Evolutionary conservation across 768 basidiomycete species (phyloP).

Genomic region (Pleurotus platypus): DNA sequence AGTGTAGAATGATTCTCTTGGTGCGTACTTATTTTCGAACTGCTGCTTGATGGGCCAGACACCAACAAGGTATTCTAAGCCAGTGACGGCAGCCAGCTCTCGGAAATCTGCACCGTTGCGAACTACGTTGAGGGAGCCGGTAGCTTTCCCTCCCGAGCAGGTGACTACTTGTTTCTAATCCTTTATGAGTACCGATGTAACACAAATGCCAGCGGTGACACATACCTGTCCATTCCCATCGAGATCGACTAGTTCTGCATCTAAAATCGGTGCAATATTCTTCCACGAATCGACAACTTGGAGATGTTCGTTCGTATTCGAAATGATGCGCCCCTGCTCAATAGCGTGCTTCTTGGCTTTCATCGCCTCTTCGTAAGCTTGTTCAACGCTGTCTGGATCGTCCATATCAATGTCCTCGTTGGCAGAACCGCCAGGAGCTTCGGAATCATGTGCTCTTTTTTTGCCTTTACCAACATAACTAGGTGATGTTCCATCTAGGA

Average conservation of each 20-base stretch:
- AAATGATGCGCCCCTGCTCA: constrained; percentile 43
- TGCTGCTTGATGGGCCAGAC: constrained; percentile 59
- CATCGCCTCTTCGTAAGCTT: not conserved
- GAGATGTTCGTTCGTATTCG: constrained; percentile 53
- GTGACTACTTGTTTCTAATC: constrained; percentile 75
- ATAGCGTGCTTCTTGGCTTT: constrained; percentile 1
- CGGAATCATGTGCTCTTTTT: constrained; percentile 28
- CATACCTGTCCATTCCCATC: constrained; percentile 70
- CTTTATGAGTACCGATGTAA: not conserved
- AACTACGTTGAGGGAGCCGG: constrained; percentile 74
- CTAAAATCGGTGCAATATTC: constrained; percentile 82
- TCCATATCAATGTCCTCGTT: constrained; percentile 28
- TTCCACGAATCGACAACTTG: constrained; percentile 60
- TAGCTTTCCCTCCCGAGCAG: constrained; percentile 77
- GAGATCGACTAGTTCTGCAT: constrained; percentile 71
- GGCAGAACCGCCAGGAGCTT: constrained; percentile 8
- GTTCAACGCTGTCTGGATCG: constrained; percentile 14
- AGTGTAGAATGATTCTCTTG: not conserved
- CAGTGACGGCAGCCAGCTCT: constrained; percentile 55
- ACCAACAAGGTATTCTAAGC: constrained; percentile 50
- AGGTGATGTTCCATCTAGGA: constrained; percentile 19
- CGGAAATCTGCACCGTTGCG: constrained; percentile 81
- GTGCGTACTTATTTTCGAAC: constrained; percentile 47
- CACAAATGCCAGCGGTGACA: not conserved
- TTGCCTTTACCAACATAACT: constrained; percentile 35